These are phyloP conservation scores for Microcera coccophila DNA, from an alignment of 2,329 filamentous ascomycete species.

Conservation along the genomic window DNA sequence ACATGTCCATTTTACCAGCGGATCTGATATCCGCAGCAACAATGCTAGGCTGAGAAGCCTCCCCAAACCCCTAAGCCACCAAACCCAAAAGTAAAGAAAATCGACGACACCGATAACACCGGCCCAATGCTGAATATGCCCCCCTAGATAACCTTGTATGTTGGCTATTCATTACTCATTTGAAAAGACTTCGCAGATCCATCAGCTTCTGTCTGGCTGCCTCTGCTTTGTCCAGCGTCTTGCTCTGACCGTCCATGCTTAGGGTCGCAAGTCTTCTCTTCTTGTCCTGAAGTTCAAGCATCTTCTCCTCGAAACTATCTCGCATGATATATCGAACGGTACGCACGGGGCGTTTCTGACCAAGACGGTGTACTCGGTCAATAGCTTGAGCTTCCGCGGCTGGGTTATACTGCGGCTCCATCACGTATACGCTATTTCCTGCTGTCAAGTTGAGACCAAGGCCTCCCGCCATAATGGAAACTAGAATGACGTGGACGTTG, in stretches of 20 bases:
- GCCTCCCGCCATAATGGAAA: slow-evolving; percentile 88
- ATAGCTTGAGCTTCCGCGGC: slow-evolving; percentile 91
- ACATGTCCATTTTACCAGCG: too few relatives aligned
- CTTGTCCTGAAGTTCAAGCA: slow-evolving; percentile 83
- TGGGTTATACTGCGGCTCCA: slow-evolving; percentile 98
- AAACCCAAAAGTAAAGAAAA: too few relatives aligned
- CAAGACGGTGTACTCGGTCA: slow-evolving; percentile 86
- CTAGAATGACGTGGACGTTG: slow-evolving; percentile 73
- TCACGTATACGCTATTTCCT: slow-evolving; percentile 85
- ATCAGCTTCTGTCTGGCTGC: slow-evolving; percentile 59
- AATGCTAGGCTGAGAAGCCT: too few relatives aligned
- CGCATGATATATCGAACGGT: slow-evolving; percentile 88
- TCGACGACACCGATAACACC: slow-evolving; percentile 24
- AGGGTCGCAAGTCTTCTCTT: slow-evolving; percentile 88
- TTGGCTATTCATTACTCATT: slow-evolving; percentile 32
- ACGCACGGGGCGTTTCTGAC: slow-evolving; percentile 83
- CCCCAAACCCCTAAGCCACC: too few relatives aligned
- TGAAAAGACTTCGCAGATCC: slow-evolving; percentile 58
- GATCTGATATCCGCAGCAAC: too few relatives aligned
- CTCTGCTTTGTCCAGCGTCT: slow-evolving; percentile 47
- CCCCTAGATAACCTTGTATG: slow-evolving; percentile 10
- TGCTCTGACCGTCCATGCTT: slow-evolving; percentile 67
- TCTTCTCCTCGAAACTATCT: slow-evolving; percentile 89
- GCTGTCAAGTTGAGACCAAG: slow-evolving; percentile 87
- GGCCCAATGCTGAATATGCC: slow-evolving; percentile 15